These are phyloP conservation scores for Hansenula lynferdii DNA, from an alignment of 1,139 yeast genomes.

Conservation along the genomic window DNA sequence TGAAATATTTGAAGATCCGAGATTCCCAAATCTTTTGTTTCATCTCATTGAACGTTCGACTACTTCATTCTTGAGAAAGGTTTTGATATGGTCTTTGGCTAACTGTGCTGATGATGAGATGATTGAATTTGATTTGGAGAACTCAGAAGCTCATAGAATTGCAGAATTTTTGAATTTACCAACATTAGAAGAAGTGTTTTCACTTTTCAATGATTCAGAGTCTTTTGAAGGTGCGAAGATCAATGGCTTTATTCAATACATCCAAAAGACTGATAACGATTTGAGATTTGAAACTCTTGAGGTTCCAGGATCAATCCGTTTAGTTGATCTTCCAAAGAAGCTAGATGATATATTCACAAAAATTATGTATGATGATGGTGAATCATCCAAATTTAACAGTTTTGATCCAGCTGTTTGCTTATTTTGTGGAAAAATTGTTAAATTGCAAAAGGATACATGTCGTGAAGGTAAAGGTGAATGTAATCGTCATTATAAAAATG, in stretches of 20 bases:
- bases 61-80: constrained; percentile 66
- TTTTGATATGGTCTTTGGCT: constrained; percentile 55
- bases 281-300: constrained; percentile 31
- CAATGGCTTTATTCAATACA: constrained; percentile 12
- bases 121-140: constrained; percentile 24
- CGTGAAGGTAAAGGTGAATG: constrained; percentile 60
- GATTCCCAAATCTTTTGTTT: constrained; percentile 34
- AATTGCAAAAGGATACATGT: constrained; percentile 54
- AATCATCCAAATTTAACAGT: constrained; percentile 27
- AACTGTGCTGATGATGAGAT: constrained; percentile 50
- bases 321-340: constrained; percentile 60
- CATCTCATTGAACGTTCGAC: constrained; percentile 52
- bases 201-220: constrained; percentile 7
- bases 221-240: constrained; percentile 17
- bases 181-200: constrained; percentile 27
- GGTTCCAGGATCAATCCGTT: constrained; percentile 55
- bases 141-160: constrained; percentile 53
- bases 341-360: constrained; percentile 66
- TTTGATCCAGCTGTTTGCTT: constrained; percentile 84
- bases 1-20: constrained; percentile 16
- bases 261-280: constrained; percentile 18
- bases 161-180: constrained; percentile 52
- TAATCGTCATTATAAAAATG: constrained; percentile 55
- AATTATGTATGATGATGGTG: constrained; percentile 41
- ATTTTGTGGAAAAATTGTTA: constrained; percentile 70